Conservation (phyloP, 345 rosid species). For the Salix koriyanagi region DNA sequence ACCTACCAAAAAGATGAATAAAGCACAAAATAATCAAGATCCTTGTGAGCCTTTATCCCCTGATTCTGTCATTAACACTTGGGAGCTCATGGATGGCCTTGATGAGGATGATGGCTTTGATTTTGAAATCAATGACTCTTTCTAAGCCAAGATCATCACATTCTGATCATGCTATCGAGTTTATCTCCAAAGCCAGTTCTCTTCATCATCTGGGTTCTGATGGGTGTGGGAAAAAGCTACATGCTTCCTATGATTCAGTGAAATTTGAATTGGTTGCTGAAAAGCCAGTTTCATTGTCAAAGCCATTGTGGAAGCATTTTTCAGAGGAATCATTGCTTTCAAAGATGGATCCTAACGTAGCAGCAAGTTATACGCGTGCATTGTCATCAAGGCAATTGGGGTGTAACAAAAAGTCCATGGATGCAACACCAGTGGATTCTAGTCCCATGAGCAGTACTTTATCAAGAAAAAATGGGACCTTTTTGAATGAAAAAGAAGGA, state of each 20-base stretch:
- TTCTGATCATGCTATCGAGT: not conserved
- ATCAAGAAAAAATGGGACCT: slow-evolving; percentile 8
- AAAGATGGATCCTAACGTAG: slow-evolving; percentile 59
- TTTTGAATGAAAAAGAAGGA: slow-evolving; percentile 26
- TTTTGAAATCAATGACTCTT: slow-evolving; percentile 23
- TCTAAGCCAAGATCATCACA: slow-evolving; percentile 1
- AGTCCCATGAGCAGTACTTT: slow-evolving; percentile 23
- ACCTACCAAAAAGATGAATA: not conserved
- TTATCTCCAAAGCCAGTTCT: slow-evolving; percentile 21
- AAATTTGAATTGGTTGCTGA: slow-evolving; percentile 8
- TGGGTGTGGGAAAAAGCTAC: slow-evolving; percentile 31
- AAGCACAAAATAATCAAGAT: slow-evolving; percentile 6
- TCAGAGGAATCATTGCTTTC: slow-evolving; percentile 70
- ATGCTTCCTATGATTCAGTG: slow-evolving; percentile 22
- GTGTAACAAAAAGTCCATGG: slow-evolving; percentile 12
- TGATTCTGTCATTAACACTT: slow-evolving; percentile 84
- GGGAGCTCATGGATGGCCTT: slow-evolving; percentile 97
- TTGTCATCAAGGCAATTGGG: slow-evolving; percentile 58
- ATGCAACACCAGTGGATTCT: slow-evolving; percentile 24
- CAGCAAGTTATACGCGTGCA: slow-evolving; percentile 61
- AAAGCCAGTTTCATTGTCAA: slow-evolving; percentile 22
- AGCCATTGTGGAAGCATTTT: slow-evolving; percentile 64
- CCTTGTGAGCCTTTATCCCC: slow-evolving; percentile 42
- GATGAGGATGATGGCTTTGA: slow-evolving; percentile 52
- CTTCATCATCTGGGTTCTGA: slow-evolving; percentile 20